Base-by-base conservation (phyloP, 225 moss, liverwort and hornwort species). In the Marchantia polymorpha region DNA sequence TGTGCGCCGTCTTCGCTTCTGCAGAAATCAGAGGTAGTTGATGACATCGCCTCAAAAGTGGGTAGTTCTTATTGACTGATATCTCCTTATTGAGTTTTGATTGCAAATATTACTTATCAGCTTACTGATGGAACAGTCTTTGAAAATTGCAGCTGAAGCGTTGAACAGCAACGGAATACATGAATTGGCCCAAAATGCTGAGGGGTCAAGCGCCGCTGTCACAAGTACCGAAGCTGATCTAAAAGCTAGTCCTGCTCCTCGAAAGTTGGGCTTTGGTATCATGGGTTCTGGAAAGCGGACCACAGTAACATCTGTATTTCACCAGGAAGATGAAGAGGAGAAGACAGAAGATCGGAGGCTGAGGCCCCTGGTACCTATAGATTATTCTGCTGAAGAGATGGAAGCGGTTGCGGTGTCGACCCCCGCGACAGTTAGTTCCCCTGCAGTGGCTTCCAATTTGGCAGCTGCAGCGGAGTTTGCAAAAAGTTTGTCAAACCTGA, bases 361-460 rank as follows among this genome's bases (percentile, higher is more conserved):
- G 64, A 90, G 94, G 22, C 92, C 89, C 7, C 75, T 96, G 20
- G 92, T 96, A 64, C 94, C 96, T 48, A 96, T 96, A 75, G 94
- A 96, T 69, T 96, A 96, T 72, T 90, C 92, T 14, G 94, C 91
- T 15, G 94, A 96, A 81, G 96, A 96, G 83, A 96, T 94, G 94
- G 91, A 96, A 88, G 96, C 94, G 30, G 93, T 96, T 74, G 94
- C 93, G 69, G 68, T 85, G 31, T 85, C 84, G 46, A 85, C 75
- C 30, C 80, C 88, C 47, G 76, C 91, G 46, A 76, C 80, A 31
- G 80, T 90, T 0, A 83, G 87, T 54, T 85, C 86, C 78, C 92
- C 85, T 23, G 82, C 90, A 13, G 86, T 94, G 20, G 91, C 93
- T 52, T 88, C 92, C 64, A 93, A 97, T 65, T 79, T 97, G 49